Evolutionary conservation across 108 stramenopile genomes (phyloP).

Genomic region (Nitzschia putrida): DNA sequence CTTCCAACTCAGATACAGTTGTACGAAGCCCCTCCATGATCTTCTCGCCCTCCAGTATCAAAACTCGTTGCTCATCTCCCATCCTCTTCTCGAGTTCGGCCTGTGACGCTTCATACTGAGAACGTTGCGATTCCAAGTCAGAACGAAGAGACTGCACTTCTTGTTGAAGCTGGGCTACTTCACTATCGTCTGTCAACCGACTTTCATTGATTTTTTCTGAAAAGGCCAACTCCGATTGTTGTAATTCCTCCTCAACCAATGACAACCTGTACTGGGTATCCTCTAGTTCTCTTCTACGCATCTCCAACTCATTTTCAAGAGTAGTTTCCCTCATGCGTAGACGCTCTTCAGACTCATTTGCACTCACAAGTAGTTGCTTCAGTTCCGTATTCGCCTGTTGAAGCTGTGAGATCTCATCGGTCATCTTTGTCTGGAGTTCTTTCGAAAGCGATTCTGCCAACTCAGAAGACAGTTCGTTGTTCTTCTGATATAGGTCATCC

Average conservation of each 20-base stretch:
- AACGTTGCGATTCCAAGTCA: conserved; percentile 43
- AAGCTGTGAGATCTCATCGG: conserved; percentile 26
- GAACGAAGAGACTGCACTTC: conserved; percentile 54
- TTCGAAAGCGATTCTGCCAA: conserved; percentile 7
- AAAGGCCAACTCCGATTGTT: conserved; percentile 2
- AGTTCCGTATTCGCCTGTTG: conserved; percentile 56
- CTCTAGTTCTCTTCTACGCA: conserved; percentile 30
- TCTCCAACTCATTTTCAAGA: conserved; percentile 43
- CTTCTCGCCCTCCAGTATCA: conserved; percentile 71
- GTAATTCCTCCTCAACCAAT: conserved; percentile 62
- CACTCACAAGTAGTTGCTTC: conserved; percentile 54
- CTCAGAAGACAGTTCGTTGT: conserved; percentile 10
- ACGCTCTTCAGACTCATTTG: conserved; percentile 65
- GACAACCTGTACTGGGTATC: conserved; percentile 29
- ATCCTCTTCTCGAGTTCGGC: conserved; percentile 46
- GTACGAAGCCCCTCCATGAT: conserved; percentile 51
- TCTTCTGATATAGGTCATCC: conserved; percentile 27
- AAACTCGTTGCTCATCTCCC: conserved; percentile 70
- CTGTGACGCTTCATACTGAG: conserved; percentile 40
- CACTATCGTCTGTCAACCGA: background rate
- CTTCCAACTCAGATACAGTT: conserved; percentile 38
- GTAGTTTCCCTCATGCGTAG: conserved; percentile 38
- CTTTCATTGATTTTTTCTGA: conserved; percentile 2
- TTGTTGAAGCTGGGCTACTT: conserved; percentile 22
- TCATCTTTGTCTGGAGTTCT: conserved; percentile 8